phyloP scores from a whole-genome alignment of 306 rosid genomes.

The Vicia faba region DNA sequence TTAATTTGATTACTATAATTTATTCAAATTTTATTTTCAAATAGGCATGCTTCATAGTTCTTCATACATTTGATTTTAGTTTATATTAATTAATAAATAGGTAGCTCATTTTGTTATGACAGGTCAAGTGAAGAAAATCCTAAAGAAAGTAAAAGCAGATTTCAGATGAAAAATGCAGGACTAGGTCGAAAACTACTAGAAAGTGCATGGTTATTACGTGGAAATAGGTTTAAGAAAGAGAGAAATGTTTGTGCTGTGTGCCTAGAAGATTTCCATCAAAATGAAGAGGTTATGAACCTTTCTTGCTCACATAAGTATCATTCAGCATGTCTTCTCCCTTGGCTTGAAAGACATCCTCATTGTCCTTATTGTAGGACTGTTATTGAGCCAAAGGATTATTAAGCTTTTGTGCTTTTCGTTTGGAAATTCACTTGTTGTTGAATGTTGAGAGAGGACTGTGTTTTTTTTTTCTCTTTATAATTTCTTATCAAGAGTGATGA shows the following conservation, averaged over 20 bases:
- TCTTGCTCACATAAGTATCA: constrained; percentile 50
- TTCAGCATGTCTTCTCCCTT: constrained; percentile 46
- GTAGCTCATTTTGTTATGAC: not conserved
- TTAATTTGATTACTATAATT: too few species aligned
- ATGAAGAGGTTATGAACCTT: constrained; percentile 43
- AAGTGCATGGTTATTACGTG: constrained; percentile 38
- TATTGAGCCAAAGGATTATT: not conserved
- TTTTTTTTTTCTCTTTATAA: not conserved
- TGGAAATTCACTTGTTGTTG: not conserved
- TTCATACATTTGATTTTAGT: too few species aligned
- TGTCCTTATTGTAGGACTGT: constrained; percentile 48
- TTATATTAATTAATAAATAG: not conserved
- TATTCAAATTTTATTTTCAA: too few species aligned
- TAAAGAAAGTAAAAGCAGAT: not conserved
- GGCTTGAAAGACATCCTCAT: constrained; percentile 47
- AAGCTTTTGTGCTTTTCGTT: not conserved
- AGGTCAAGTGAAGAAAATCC: constrained; percentile 31
- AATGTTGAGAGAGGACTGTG: not conserved
- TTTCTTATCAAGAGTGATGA: not conserved
- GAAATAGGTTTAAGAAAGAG: constrained; percentile 34
- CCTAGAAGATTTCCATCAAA: constrained; percentile 33
- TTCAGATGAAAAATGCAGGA: constrained; percentile 15
- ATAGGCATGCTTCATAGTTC: too few species aligned
- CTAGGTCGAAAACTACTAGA: constrained; percentile 32
- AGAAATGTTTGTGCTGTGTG: constrained; percentile 44